Evolutionary conservation across 345 rosid species (phyloP), one percentile per base, ranked within the genome.

Genomic region (Dipteronia dyeriana): DNA sequence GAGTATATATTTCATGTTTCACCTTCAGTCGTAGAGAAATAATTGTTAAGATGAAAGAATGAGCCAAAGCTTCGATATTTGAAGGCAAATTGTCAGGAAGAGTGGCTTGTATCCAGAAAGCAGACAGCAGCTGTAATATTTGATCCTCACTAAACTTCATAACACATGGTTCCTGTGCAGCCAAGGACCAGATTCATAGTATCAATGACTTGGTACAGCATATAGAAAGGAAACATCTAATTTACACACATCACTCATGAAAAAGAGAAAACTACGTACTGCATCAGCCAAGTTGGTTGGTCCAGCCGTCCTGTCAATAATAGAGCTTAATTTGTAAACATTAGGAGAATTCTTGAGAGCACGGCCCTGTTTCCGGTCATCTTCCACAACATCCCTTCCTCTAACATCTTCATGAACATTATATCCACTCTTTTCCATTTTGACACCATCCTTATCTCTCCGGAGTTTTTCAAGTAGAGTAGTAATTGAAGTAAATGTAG

Each of bases 61-160:
- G 98, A 79, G 94, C 92, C 81, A 97, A 91, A 70, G 98, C 97
- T 87, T 92, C 98, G 76, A 94, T 64, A 85, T 90, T 92, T 73
- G 95, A 87, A 79, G 99, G 98, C 79, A 79, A 77, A 80, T 88
- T 92, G 81, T 96, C 97, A 0, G 97, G 88, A 77, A 89, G 88
- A 61, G 84, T 82, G 6, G 92, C 91, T 85, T 94, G 98, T 62
- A 90, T 81, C 98, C 99, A 94, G 82, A 92, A 90, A 66, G 94
- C 91, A 71, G 98, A 96, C 54, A 94, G 85, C 85, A 96, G 80
- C 68, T 89, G 98, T 79, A 92, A 80, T 4, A 94, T 87, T 87
- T 96, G 98, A 85, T 96, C 99, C 84, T 96, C 99, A 2, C 73
- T 91, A 41, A 92, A 83, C 90, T 85, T 91, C 89, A 92, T 82